Base-by-base conservation (phyloP, 2,329 filamentous ascomycete species). In the Cercospora sp. region DNA sequence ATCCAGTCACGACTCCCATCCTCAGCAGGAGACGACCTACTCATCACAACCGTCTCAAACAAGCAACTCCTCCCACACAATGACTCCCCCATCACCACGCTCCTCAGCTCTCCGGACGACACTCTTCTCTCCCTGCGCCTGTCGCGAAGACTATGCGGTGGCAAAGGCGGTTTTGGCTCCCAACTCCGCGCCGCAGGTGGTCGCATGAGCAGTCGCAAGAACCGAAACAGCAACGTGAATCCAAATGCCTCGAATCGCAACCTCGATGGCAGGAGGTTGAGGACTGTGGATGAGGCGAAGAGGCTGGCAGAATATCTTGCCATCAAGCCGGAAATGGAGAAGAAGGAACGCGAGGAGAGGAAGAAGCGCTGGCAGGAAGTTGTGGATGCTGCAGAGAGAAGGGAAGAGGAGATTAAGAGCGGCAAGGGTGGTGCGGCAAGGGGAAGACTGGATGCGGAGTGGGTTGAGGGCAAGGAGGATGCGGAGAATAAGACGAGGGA, bases 151-250 rank as follows among this genome's bases (percentile, higher is more conserved):
- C 82, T 97, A 45, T 91, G 90, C 74, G 95, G 96, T 82, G 96
- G 96, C 78, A 99, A 99, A 79, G 95, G 95, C 80, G 95, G 95
- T 76, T 99, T 99, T 78, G 95, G 95, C 64, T 98, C 94, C 1
- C 96, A 99, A 80, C 89, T 99, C 42, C 92, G 96, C 77, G 95
- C 96, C 0, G 95, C 95, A 3, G 95, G 96, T 77, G 95, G 96
- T 48, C 94, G 96, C 82, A 99, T 99, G 95, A 97, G 93, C 2
- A 94, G 92, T n/a, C 88, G 89, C 74, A 96, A 96, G 83, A 95
- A 94, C 85, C 90, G 90, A 9, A 88, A 91, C 74, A 90, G 88
- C 63, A 71, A 74, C 16, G 93, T 97, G 42, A 90, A 93, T 69
- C 67, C 71, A 9, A 94, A 96, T 76, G 94, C 89, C 26, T 97